Evolutionary conservation across 768 basidiomycete species (phyloP).

Genomic region (Dentipellis fragilis): DNA sequence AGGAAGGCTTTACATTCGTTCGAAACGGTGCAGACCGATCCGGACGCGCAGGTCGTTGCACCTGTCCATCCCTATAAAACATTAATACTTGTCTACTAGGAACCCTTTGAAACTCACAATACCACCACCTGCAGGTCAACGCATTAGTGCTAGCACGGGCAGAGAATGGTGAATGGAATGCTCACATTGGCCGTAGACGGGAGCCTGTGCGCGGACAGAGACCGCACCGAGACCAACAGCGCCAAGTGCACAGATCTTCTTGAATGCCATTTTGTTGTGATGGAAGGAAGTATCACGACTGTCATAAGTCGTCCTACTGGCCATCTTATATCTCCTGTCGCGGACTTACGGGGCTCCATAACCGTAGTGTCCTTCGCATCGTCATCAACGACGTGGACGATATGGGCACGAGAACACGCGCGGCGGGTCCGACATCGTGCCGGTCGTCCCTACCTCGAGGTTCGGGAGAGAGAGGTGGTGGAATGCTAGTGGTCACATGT

Average conservation of each 20-base stretch:
- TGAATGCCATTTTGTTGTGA: constrained; percentile 2
- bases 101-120: constrained; percentile 8
- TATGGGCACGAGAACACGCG: too few relatives aligned
- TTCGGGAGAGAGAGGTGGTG: too few relatives aligned
- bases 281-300: too few relatives aligned
- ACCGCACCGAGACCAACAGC: constrained; percentile 6
- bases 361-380: too few relatives aligned
- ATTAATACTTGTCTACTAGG: background rate
- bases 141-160: background rate
- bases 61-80: constrained; percentile 24
- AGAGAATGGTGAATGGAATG: background rate
- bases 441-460: too few relatives aligned
- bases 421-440: too few relatives aligned
- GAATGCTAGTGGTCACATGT: too few relatives aligned
- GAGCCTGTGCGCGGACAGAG: constrained; percentile 8
- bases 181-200: constrained; percentile 14
- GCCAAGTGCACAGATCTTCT: constrained; percentile 8
- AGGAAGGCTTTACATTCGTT: constrained; percentile 20
- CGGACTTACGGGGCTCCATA: too few relatives aligned
- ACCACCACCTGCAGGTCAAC: constrained; percentile 10
- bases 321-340: too few relatives aligned
- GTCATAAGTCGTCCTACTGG: too few relatives aligned
- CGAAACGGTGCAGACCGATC: constrained; percentile 20
- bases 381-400: background rate
- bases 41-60: constrained; percentile 25